These are phyloP conservation scores for Suillus bovinus DNA, from an alignment of 768 basidiomycete species.

Conservation along the genomic window DNA sequence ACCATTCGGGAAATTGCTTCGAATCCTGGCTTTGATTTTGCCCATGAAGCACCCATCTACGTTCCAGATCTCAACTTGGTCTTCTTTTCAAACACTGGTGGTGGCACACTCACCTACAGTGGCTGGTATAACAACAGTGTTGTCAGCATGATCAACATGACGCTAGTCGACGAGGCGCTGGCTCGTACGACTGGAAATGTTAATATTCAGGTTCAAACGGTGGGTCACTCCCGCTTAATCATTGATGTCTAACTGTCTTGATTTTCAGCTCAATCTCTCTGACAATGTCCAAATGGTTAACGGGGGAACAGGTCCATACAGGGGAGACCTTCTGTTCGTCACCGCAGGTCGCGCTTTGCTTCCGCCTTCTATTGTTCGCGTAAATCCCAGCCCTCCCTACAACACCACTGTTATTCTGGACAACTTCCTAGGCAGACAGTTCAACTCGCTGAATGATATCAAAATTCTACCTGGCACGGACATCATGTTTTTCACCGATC, in stretches of 20 bases:
- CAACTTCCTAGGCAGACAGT: constrained; percentile 79
- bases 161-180: constrained; percentile 50
- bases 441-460: constrained; percentile 80
- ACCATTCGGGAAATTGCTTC: too few species aligned
- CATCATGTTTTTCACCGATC: constrained; percentile 76
- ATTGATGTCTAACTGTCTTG: constrained; percentile 13
- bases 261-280: constrained; percentile 53
- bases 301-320: too few species aligned
- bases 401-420: too few species aligned
- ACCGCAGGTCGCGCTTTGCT: too few species aligned
- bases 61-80: constrained; percentile 67
- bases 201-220: constrained; percentile 50
- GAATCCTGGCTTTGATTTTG: too few species aligned
- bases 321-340: too few species aligned
- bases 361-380: too few species aligned
- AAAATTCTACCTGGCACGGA: constrained; percentile 69
- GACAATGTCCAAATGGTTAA: too few species aligned
- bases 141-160: constrained; percentile 62
- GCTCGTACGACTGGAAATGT: constrained; percentile 36
- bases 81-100: constrained; percentile 71
- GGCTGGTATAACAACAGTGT: constrained; percentile 64
- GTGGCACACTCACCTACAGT: constrained; percentile 62
- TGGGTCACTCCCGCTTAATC: constrained; percentile 17
- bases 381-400: too few species aligned
- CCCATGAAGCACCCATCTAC: constrained; percentile 77